Evolutionary conservation across 352 stramenopile species (phyloP).

Genomic region (Phytophthora europaea): DNA sequence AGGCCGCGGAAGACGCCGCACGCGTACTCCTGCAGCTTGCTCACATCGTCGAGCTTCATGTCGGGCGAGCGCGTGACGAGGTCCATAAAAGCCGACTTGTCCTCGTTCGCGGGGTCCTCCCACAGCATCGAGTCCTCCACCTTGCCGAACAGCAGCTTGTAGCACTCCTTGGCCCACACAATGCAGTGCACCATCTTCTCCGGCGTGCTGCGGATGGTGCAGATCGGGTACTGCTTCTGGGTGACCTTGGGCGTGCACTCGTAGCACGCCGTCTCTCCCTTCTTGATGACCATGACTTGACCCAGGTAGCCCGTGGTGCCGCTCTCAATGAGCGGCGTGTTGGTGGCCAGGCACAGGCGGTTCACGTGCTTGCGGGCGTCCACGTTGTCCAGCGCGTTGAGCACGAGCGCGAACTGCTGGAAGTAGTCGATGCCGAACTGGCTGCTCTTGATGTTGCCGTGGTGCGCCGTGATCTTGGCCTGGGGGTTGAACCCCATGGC

Average conservation of each 20-base stretch:
- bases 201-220: constrained; percentile 99
- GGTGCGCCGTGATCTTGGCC: constrained; percentile 93
- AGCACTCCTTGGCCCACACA: constrained; percentile 97
- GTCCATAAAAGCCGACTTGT: constrained; percentile 90
- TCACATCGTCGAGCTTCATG: constrained; percentile 55
- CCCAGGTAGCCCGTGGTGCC: constrained; percentile 99
- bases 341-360: constrained; percentile 95
- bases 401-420: constrained; percentile 96
- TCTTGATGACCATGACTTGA: constrained; percentile 98
- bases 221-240: constrained; percentile 99
- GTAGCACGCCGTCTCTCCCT: constrained; percentile 98
- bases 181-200: constrained; percentile 99
- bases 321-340: constrained; percentile 95
- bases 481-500: constrained; percentile 90
- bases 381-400: constrained; percentile 99
- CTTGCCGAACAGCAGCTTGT: constrained; percentile 91
- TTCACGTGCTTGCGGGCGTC: constrained; percentile 99
- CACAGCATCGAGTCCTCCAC: constrained; percentile 96
- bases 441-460: constrained; percentile 98
- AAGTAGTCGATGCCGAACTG: constrained; percentile 96
- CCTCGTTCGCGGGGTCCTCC: constrained; percentile 82
- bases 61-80: constrained; percentile 59
- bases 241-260: constrained; percentile 97
- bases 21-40: constrained; percentile 72
- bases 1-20: constrained; percentile 88